Percentiles rank a stretch among this genome's conserved stretches.
Conservation (phyloP, 108 stramenopile species). For the Cyclotella kingstonii region DNA sequence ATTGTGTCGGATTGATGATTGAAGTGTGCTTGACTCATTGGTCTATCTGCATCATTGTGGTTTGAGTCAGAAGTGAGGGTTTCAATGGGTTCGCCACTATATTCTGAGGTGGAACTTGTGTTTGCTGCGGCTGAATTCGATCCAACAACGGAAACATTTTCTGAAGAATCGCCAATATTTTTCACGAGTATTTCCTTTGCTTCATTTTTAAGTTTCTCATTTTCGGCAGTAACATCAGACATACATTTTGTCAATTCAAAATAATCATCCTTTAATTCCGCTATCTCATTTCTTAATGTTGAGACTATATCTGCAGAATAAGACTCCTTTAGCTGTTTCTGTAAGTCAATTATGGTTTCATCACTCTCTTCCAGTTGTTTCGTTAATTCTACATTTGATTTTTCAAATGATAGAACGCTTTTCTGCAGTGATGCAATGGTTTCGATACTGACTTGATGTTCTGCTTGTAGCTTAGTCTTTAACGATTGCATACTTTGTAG, state of each 20-base stretch:
- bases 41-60: too few species aligned
- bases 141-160: background rate
- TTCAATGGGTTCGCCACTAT: constrained; percentile 16
- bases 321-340: constrained; percentile 1
- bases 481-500: constrained; percentile 3
- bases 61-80: constrained; percentile 29
- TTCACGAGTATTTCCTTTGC: constrained; percentile 24
- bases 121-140: background rate
- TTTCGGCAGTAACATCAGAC: constrained; percentile 18
- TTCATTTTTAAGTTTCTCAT: constrained; percentile 26
- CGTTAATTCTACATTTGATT: constrained; percentile 14
- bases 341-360: constrained; percentile 3
- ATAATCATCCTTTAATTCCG: constrained; percentile 19
- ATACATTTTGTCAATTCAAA: constrained; percentile 17
- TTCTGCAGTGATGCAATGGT: constrained; percentile 28
- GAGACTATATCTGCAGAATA: background rate
- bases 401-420: constrained; percentile 22
- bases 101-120: constrained; percentile 4
- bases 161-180: background rate
- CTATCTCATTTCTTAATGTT: constrained; percentile 20
- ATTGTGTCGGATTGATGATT: too few species aligned
- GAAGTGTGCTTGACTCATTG: too few species aligned
- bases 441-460: constrained; percentile 28
- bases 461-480: constrained; percentile 4
- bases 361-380: constrained; percentile 25